A percentile compares a stretch with the other conserved stretches of the same genome.
Evolutionary conservation across 768 basidiomycete species (phyloP).

Genomic region (Tremella fuciformis): DNA sequence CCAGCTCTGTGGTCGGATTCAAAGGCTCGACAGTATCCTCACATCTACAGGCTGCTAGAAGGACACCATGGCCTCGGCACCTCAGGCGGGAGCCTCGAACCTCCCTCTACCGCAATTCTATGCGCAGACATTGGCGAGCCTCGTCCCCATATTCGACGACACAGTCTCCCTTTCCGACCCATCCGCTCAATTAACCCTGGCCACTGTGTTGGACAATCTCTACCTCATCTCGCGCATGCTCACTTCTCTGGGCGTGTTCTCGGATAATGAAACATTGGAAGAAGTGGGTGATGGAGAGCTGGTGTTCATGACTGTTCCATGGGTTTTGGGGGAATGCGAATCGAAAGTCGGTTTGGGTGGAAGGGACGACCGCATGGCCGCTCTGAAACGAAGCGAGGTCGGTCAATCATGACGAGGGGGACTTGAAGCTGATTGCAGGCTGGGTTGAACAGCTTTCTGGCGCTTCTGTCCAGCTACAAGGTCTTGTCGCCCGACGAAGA

Average conservation of each 20-base stretch:
- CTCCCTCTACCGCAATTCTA: slow-evolving; percentile 46
- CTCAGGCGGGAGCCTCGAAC: slow-evolving; percentile 6
- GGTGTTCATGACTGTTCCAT: slow-evolving; percentile 49
- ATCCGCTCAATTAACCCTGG: slow-evolving; percentile 28
- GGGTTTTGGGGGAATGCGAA: slow-evolving; percentile 47
- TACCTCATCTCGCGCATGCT: slow-evolving; percentile 45
- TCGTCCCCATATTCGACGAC: slow-evolving; percentile 46
- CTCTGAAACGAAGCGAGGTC: slow-evolving; percentile 42
- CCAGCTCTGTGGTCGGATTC: no score
- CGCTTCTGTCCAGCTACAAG: slow-evolving; percentile 40
- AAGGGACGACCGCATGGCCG: slow-evolving; percentile 31
- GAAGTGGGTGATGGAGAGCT: slow-evolving; percentile 49
- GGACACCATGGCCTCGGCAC: background rate
- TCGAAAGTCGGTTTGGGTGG: slow-evolving; percentile 39
- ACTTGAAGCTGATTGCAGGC: slow-evolving; percentile 20
- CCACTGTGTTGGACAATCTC: slow-evolving; percentile 33
- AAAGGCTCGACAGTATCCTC: background rate
- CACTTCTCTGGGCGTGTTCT: slow-evolving; percentile 49
- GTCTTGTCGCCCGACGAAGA: slow-evolving; percentile 37
- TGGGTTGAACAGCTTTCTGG: slow-evolving; percentile 37
- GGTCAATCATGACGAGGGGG: slow-evolving; percentile 13
- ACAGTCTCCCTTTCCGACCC: slow-evolving; percentile 35
- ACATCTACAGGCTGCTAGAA: background rate
- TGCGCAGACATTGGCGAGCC: slow-evolving; percentile 33
- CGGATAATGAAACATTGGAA: slow-evolving; percentile 49